These are phyloP conservation scores for Podaxis sp. DNA, from an alignment of 768 basidiomycete species.

Conservation along the genomic window DNA sequence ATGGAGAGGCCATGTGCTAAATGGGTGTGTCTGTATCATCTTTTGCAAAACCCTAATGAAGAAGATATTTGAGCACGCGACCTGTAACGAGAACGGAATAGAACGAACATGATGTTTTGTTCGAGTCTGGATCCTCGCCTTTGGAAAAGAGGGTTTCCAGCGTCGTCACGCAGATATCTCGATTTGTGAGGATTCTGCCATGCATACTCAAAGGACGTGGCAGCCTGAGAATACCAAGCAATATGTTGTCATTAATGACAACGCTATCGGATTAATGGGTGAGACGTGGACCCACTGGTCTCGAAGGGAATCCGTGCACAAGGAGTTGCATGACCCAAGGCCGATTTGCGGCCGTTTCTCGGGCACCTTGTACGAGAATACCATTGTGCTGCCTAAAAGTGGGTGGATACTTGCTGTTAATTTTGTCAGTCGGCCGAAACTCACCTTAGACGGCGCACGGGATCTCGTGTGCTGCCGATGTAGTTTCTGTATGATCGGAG, in stretches of 20 bases:
- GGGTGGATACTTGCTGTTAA: not conserved
- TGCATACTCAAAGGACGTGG: constrained; percentile 81
- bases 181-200: constrained; percentile 80
- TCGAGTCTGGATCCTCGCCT: constrained; percentile 36
- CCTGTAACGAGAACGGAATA: not conserved
- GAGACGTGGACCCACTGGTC: constrained; percentile 34
- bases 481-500: constrained; percentile 63
- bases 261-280: not conserved
- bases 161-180: constrained; percentile 54
- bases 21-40: constrained; percentile 69
- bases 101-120: constrained; percentile 48
- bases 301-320: constrained; percentile 80
- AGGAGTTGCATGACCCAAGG: constrained; percentile 89
- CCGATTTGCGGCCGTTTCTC: constrained; percentile 56
- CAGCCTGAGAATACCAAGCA: constrained; percentile 45
- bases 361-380: constrained; percentile 67
- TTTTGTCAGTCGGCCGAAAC: constrained; percentile 5
- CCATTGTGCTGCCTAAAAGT: constrained; percentile 75
- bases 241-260: not conserved
- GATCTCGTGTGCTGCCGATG: constrained; percentile 72
- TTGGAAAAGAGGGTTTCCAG: constrained; percentile 40
- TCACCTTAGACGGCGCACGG: constrained; percentile 63
- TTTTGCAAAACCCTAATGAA: constrained; percentile 52
- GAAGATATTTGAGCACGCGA: constrained; percentile 6
- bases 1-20: constrained; percentile 70